A percentile compares a stretch with the other conserved stretches of the same genome.
Evolutionary conservation across 2,329 filamentous ascomycete species (phyloP).

Genomic region (Venturia effusa): DNA sequence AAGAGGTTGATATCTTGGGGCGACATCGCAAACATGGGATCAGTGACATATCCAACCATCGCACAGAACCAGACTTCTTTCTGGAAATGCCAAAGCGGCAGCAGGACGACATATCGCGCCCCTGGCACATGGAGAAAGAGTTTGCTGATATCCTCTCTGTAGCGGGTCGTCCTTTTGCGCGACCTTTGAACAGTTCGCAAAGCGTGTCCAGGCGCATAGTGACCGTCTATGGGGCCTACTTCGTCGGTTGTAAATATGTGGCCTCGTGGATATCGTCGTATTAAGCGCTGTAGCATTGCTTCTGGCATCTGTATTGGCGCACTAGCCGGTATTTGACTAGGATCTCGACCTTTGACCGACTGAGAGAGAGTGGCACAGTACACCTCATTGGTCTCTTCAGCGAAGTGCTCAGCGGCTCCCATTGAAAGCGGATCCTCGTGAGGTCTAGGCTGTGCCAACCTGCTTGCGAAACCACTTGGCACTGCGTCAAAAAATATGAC

Average conservation of each 20-base stretch:
- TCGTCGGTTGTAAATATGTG: constrained; percentile 13
- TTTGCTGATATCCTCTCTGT: background rate
- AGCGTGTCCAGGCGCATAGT: background rate
- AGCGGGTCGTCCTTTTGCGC: background rate
- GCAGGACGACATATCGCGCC: constrained; percentile 10
- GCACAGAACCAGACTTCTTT: constrained; percentile 5
- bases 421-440: background rate
- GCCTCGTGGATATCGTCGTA: constrained; percentile 11
- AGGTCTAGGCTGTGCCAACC: background rate
- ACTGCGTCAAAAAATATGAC: constrained; percentile 8
- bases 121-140: constrained; percentile 2
- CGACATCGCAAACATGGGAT: constrained; percentile 30
- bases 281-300: constrained; percentile 10
- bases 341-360: background rate
- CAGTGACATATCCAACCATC: constrained; percentile 19
- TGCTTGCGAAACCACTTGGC: constrained; percentile 6
- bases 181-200: background rate
- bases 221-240: constrained; percentile 3
- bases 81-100: constrained; percentile 11
- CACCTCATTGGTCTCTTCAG: background rate
- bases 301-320: constrained; percentile 5
- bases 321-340: background rate
- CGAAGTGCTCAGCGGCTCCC: background rate
- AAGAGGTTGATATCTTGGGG: constrained; percentile 40
- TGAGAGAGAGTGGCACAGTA: background rate